These are phyloP conservation scores for Silene coronaria DNA, from an alignment of 179 eudicot species.

Conservation along the genomic window DNA sequence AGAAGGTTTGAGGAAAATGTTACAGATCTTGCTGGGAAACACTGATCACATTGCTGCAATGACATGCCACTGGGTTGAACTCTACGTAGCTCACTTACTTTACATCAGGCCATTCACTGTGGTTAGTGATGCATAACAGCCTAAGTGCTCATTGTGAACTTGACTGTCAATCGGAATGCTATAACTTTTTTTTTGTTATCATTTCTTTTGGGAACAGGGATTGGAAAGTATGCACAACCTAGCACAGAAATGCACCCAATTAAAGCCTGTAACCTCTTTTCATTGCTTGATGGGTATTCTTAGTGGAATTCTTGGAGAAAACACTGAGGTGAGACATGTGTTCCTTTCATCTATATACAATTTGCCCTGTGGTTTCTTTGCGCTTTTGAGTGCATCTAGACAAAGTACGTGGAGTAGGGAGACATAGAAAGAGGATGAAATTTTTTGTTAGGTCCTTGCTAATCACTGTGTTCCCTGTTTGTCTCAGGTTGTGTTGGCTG, in stretches of 20 bases:
- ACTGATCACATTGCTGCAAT: constrained; percentile 48
- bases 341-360: not conserved
- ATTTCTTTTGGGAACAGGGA: constrained; percentile 51
- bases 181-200: constrained; percentile 10
- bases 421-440: not conserved
- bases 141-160: not conserved
- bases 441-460: not conserved
- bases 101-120: constrained; percentile 83
- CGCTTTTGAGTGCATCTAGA: not conserved
- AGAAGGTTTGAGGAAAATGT: constrained; percentile 66
- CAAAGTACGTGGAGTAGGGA: not conserved
- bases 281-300: constrained; percentile 69
- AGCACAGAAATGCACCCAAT: constrained; percentile 83
- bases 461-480: constrained; percentile 9
- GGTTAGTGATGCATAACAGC: constrained; percentile 47
- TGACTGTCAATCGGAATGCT: constrained; percentile 6
- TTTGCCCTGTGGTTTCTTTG: not conserved
- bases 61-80: constrained; percentile 83
- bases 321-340: constrained; percentile 60
- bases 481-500: constrained; percentile 83
- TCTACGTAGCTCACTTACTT: constrained; percentile 65
- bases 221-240: constrained; percentile 72
- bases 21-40: constrained; percentile 86
- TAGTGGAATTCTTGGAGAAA: constrained; percentile 76
- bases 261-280: constrained; percentile 50